Conservation (phyloP, 176 grass and related monocot genomes). For the Pontederia paniculata region DNA sequence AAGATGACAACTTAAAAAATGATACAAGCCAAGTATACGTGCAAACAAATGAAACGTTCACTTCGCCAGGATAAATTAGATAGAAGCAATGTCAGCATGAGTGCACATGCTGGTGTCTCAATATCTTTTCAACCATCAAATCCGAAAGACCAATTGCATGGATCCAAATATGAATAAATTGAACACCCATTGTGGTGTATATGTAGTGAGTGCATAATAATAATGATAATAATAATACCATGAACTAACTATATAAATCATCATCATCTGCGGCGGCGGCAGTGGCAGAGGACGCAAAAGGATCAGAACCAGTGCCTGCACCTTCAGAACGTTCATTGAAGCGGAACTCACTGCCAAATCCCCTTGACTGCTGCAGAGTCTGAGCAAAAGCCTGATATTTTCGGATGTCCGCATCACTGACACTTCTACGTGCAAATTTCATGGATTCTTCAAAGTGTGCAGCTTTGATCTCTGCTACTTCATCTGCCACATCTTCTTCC, state of each 20-base stretch:
- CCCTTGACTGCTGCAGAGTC: constrained; percentile 71
- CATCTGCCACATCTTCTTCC: constrained; percentile 60
- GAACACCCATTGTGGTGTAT: no score
- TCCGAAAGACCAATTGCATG: no score
- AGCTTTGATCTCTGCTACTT: constrained; percentile 61
- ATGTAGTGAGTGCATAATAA: no score
- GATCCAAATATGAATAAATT: no score
- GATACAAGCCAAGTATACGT: no score
- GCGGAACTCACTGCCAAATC: constrained; percentile 71
- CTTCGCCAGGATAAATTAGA: no score
- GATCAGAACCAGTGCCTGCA: constrained; percentile 22
- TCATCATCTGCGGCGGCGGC: constrained; percentile 45
- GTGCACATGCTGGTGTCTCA: no score
- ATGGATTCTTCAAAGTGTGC: constrained; percentile 79
- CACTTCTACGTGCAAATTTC: constrained; percentile 76
- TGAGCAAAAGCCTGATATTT: constrained; percentile 90
- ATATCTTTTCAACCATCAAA: no score
- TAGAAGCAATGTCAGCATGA: no score
- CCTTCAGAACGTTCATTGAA: constrained; percentile 38
- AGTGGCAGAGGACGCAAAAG: constrained; percentile 32
- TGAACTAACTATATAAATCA: constrained; percentile 56
- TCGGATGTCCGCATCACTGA: constrained; percentile 67
- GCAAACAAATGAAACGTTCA: no score
- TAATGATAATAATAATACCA: no score
- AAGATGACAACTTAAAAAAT: no score